Evolutionary conservation across 805 yeast species (phyloP), one percentile per base, ranked within the genome.

Genomic region (Blastobotrys muscicola): DNA sequence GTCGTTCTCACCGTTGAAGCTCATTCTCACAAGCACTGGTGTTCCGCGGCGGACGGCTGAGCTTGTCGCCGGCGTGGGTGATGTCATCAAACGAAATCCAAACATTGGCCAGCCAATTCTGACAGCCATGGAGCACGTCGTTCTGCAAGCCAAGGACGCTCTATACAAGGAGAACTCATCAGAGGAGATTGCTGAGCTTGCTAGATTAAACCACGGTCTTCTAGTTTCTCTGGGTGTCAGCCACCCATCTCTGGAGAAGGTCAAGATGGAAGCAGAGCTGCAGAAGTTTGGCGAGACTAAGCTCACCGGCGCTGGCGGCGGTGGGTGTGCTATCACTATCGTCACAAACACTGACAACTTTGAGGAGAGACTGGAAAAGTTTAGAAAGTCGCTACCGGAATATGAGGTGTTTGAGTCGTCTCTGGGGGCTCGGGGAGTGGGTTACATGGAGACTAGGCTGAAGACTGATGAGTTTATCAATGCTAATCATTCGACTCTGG

Each of bases 251-350:
- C 68, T 92, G 46, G 98, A 92, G 59, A 68, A 70, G 41, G 76
- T 90, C 26, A 81, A 78, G 55, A 64, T 75, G 14, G 66, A 76
- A n/a, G 73, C 85, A 16, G 89, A 83, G 56, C 71, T 70, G 41
- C 54, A 76, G 45, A 59, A 67, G 3, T 61, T 92, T 12, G 98
- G 98, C 6, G 78, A 82, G 45, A 90, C 98, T 0, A 92, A 92
- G 61, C 72, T 92, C 43, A 92, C 98, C 0, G 98, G 98, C 35
- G 98, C 98, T 0, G 98, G 98, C 31, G 98, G 98, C 14, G 98
- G 98, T 41, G 98, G 98, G 2, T 92, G 98, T 68, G 95, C 97
- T 8, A 82, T 92, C 44, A 92, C 97, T 0, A 64, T 92, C 33
- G 68, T 89, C 11, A 52, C 54, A 12, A 77, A 73, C 34, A 68